Evolutionary conservation across 192 early-diverging fungal genomes (phyloP).

Genomic region (Lobosporangium transversale): DNA sequence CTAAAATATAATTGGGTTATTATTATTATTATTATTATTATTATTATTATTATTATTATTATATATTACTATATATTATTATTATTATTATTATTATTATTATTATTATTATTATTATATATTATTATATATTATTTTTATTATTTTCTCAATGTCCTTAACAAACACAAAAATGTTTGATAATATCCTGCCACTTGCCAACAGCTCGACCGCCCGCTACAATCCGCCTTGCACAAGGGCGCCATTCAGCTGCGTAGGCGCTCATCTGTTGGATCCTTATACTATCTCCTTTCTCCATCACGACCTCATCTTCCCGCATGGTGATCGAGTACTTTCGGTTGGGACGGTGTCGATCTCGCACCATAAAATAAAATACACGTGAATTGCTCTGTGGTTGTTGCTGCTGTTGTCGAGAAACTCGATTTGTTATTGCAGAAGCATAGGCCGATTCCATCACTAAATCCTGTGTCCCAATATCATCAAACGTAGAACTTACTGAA

Average conservation of each 20-base stretch:
- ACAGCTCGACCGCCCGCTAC: conserved; percentile 24
- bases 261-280: conserved; percentile 43
- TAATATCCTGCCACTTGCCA: conserved; percentile 23
- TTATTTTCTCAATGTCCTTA: neutral
- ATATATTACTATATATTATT: too few relatives aligned
- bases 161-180: conserved; percentile 53
- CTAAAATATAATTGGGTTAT: too few relatives aligned
- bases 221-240: conserved; percentile 16
- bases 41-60: too few relatives aligned
- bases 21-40: too few relatives aligned
- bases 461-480: conserved; percentile 37
- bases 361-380: conserved; percentile 43
- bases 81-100: too few relatives aligned
- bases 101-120: too few relatives aligned
- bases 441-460: conserved; percentile 49
- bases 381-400: neutral
- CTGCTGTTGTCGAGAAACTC: neutral
- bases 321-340: conserved; percentile 39
- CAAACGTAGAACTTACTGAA: conserved; percentile 9
- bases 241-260: conserved; percentile 31
- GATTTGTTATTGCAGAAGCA: conserved; percentile 20
- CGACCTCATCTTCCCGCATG: conserved; percentile 35
- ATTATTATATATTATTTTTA: neutral
- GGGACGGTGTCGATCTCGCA: conserved; percentile 24
- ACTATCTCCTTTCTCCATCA: conserved; percentile 10